Conservation (phyloP, 805 yeast genomes). For the Starmerella etchellsii region DNA sequence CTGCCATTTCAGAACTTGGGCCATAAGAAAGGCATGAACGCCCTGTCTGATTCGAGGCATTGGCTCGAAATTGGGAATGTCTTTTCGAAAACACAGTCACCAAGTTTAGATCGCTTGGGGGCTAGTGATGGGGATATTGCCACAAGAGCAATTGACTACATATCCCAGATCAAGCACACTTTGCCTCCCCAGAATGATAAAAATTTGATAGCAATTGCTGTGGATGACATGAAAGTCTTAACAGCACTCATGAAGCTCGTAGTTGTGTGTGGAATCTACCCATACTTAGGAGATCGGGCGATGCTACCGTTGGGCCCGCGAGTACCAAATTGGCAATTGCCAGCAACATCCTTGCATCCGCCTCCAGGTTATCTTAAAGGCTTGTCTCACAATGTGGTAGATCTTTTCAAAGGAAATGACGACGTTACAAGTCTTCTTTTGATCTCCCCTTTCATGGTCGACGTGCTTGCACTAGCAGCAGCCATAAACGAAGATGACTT, state of each 20-base stretch:
- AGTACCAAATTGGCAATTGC: slow-evolving; percentile 1
- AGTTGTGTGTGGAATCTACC: slow-evolving; percentile 58
- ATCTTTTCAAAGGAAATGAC: slow-evolving; percentile 11
- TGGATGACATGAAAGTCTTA: slow-evolving; percentile 72
- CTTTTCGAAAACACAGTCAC: neutral
- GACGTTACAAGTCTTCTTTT: slow-evolving; percentile 27
- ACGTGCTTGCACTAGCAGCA: slow-evolving; percentile 9
- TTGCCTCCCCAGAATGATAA: neutral
- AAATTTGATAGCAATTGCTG: slow-evolving; percentile 42
- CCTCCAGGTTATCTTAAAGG: neutral
- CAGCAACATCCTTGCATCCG: neutral
- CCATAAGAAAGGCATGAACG: neutral
- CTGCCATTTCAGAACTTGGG: too few relatives aligned
- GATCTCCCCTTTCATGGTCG: slow-evolving; percentile 14
- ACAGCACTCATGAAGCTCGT: slow-evolving; percentile 51
- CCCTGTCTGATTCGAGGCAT: neutral
- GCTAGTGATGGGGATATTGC: neutral
- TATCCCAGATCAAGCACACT: slow-evolving; percentile 1
- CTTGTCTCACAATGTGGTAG: neutral
- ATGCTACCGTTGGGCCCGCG: slow-evolving; percentile 2
- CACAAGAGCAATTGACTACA: slow-evolving; percentile 1
- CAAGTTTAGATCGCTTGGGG: neutral
- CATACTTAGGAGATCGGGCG: slow-evolving; percentile 31
- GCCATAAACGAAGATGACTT: slow-evolving; percentile 2
- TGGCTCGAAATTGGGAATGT: neutral